Conservation (phyloP, 768 basidiomycete genomes). For the Boletus speciosus region DNA sequence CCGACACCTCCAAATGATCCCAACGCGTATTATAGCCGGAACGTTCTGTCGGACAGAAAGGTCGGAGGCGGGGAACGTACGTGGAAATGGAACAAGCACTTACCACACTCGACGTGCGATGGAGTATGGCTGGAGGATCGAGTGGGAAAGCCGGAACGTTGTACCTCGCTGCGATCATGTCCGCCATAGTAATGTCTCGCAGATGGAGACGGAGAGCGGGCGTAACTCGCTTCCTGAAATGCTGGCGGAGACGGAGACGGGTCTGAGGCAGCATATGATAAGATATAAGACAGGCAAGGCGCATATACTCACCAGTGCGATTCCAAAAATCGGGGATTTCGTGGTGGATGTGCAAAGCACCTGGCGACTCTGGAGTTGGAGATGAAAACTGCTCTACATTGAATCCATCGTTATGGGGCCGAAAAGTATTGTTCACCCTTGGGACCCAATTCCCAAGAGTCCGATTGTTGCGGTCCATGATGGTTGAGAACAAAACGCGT, state of each 20-base stretch:
- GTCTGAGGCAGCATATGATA: constrained; percentile 28
- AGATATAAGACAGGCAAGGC: background rate
- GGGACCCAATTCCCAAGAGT: background rate
- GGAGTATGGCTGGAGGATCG: background rate
- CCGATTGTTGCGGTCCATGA: constrained; percentile 15
- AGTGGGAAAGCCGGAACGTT: background rate
- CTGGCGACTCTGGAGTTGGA: constrained; percentile 5
- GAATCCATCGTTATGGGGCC: background rate
- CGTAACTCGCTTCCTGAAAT: constrained; percentile 12
- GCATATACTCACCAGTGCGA: constrained; percentile 29
- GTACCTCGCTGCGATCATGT: background rate
- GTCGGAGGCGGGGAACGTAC: background rate
- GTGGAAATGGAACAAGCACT: background rate
- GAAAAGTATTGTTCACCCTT: background rate
- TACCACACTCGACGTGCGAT: background rate
- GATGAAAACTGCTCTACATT: constrained; percentile 2
- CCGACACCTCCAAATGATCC: background rate
- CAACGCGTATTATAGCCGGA: background rate
- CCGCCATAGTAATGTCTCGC: background rate
- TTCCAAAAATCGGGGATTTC: constrained; percentile 7
- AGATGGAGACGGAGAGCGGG: constrained; percentile 2
- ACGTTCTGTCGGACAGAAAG: constrained; percentile 5
- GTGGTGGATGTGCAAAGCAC: constrained; percentile 2
- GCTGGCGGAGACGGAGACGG: constrained; percentile 37
- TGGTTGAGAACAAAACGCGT: constrained; percentile 9